Evolutionary conservation across 352 stramenopile genomes (phyloP).

Genomic region (Hyaloperonospora brassicae): DNA sequence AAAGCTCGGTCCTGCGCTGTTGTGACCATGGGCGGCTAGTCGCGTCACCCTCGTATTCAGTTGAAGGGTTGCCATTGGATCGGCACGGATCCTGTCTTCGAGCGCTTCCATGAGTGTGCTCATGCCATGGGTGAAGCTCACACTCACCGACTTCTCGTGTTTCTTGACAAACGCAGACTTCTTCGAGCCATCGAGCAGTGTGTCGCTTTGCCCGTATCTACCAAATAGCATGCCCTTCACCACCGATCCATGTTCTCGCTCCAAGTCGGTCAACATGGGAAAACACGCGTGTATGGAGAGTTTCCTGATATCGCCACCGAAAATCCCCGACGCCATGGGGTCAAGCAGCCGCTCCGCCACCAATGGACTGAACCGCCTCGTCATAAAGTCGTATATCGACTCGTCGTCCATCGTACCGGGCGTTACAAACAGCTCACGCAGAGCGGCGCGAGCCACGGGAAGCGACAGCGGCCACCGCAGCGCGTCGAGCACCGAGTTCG

Average conservation of each 20-base stretch:
- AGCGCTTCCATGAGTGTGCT: conserved; percentile 55
- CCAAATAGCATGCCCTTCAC: conserved; percentile 67
- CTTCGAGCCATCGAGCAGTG: conserved; percentile 51
- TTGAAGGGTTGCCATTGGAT: conserved; percentile 38
- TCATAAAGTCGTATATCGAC: conserved; percentile 75
- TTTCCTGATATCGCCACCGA: conserved; percentile 72
- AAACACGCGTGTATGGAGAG: conserved; percentile 81
- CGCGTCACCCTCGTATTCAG: conserved; percentile 30
- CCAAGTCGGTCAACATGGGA: conserved; percentile 64
- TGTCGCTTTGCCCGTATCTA: conserved; percentile 20
- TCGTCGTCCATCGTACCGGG: conserved; percentile 48
- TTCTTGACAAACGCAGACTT: conserved; percentile 69
- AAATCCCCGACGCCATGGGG: conserved; percentile 79
- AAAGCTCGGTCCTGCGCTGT: conserved; percentile 21
- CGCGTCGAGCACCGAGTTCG: conserved; percentile 41
- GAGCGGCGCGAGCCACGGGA: conserved; percentile 42
- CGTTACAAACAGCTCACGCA: conserved; percentile 58
- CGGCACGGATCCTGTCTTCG: conserved; percentile 29
- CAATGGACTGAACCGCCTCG: conserved; percentile 64
- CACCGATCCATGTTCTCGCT: conserved; percentile 68
- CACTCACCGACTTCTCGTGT: conserved; percentile 68
- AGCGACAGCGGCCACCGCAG: conserved; percentile 56
- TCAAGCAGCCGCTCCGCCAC: conserved; percentile 77
- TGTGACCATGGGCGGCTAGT: conserved; percentile 18
- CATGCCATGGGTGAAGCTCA: conserved; percentile 82